Percentiles rank a stretch among this genome's conserved stretches.
Evolutionary conservation across 1,284 basidiomycete genomes (phyloP).

Genomic region (Meripilus lineatus): DNA sequence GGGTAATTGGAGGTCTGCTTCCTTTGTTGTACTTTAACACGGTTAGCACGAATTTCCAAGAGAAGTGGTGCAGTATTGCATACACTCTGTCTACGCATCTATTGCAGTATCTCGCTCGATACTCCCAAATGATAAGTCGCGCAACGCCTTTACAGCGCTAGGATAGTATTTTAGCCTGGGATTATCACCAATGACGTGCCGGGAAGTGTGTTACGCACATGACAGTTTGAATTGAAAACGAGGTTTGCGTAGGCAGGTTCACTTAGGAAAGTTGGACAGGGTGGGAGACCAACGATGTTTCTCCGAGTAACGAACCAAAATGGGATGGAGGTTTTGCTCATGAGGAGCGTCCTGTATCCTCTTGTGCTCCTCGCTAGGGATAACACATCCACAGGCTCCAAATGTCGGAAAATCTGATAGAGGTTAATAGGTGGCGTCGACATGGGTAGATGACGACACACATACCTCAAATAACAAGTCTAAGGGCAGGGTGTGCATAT

Average conservation of each 20-base stretch:
- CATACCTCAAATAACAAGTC: no score
- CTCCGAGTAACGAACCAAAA: slow-evolving; percentile 38
- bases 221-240: slow-evolving; percentile 17
- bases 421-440: no score
- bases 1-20: no score
- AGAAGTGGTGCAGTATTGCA: no score
- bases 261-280: slow-evolving; percentile 26
- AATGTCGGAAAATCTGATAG: slow-evolving; percentile 43
- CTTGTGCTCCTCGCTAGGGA: slow-evolving; percentile 35
- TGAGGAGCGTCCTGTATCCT: slow-evolving; percentile 31
- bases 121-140: background rate
- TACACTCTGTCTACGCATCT: background rate
- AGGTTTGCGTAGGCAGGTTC: slow-evolving; percentile 29
- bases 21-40: no score
- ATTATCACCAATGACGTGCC: no score
- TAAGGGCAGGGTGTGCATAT: no score
- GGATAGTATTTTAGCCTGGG: no score
- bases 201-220: background rate
- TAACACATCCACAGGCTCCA: slow-evolving; percentile 43
- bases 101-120: background rate
- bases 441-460: no score
- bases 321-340: slow-evolving; percentile 29
- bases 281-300: slow-evolving; percentile 17
- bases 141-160: no score
- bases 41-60: no score